Evolutionary conservation across 2,329 filamentous ascomycete species (phyloP).

Genomic region (Diaporthe ampelina): DNA sequence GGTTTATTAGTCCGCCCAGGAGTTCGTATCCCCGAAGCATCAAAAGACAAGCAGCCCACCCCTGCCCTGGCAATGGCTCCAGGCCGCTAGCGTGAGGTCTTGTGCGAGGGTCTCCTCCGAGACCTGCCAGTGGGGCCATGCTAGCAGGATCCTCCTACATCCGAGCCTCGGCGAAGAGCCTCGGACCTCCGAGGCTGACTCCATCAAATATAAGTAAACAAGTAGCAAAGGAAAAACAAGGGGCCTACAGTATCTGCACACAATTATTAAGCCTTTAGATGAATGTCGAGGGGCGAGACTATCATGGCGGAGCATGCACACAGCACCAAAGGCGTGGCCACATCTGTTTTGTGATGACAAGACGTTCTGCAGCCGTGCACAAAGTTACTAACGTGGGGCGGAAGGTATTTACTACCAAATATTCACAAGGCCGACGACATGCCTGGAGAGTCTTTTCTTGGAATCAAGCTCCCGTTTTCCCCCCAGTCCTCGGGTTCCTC

Average conservation of each 20-base stretch:
- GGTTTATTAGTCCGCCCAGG: too few species aligned
- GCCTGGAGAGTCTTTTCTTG: not conserved
- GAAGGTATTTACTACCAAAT: not conserved
- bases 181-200: constrained; percentile 1
- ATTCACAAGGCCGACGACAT: not conserved
- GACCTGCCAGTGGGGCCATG: not conserved
- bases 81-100: constrained; percentile 9
- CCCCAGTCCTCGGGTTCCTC: not conserved
- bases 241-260: too few species aligned
- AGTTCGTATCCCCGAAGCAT: constrained; percentile 7
- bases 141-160: not conserved
- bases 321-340: not conserved
- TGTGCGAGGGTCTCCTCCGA: not conserved
- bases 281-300: not conserved
- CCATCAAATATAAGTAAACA: not conserved
- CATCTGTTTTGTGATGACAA: too few species aligned
- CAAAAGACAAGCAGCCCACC: not conserved
- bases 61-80: too few species aligned
- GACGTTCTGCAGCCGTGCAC: not conserved
- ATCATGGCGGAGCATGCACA: not conserved
- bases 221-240: not conserved
- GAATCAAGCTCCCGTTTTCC: too few species aligned
- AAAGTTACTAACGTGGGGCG: not conserved
- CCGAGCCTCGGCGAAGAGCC: constrained; percentile 8
- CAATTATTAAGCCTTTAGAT: not conserved